These are phyloP conservation scores for Diplodia intermedia DNA, from an alignment of 2,329 filamentous ascomycete genomes.

Conservation along the genomic window DNA sequence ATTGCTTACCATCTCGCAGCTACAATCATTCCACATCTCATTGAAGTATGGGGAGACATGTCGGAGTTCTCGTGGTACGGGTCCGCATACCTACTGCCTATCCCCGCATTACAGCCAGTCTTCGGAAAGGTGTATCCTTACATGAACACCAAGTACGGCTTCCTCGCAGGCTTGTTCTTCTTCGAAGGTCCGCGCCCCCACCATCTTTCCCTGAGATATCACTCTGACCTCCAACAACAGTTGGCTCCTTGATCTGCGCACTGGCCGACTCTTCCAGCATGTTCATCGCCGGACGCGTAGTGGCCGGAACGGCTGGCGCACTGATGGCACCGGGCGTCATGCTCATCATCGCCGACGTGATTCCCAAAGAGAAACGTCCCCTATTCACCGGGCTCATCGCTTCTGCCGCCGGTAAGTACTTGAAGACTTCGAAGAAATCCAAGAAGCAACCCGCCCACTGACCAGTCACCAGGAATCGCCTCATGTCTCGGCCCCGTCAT, in stretches of 20 bases:
- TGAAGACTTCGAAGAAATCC: too few species aligned
- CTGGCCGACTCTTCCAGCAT: not conserved
- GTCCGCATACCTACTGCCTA: constrained; percentile 3
- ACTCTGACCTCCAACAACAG: not conserved
- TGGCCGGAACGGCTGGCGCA: constrained; percentile 15
- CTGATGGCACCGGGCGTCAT: constrained; percentile 19
- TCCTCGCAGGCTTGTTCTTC: constrained; percentile 14
- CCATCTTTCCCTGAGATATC: too few species aligned
- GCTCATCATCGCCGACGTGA: constrained; percentile 22
- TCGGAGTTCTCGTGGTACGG: constrained; percentile 18
- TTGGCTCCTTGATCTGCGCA: constrained; percentile 10
- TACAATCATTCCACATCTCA: constrained; percentile 10
- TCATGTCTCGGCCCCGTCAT: constrained; percentile 14
- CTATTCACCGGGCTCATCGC: constrained; percentile 1
- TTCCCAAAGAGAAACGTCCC: constrained; percentile 8
- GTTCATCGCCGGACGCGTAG: constrained; percentile 8
- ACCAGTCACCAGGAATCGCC: not conserved
- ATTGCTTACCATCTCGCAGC: not conserved
- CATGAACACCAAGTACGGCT: constrained; percentile 15
- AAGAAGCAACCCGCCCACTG: too few species aligned
- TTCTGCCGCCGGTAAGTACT: not conserved
- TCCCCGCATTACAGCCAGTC: constrained; percentile 2
- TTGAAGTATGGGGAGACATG: constrained; percentile 20
- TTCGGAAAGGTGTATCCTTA: constrained; percentile 13
- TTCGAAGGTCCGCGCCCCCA: not conserved